Evolutionary conservation across 176 grass and related monocot genomes (phyloP).

Genomic region (Rhynchospora breviuscula): DNA sequence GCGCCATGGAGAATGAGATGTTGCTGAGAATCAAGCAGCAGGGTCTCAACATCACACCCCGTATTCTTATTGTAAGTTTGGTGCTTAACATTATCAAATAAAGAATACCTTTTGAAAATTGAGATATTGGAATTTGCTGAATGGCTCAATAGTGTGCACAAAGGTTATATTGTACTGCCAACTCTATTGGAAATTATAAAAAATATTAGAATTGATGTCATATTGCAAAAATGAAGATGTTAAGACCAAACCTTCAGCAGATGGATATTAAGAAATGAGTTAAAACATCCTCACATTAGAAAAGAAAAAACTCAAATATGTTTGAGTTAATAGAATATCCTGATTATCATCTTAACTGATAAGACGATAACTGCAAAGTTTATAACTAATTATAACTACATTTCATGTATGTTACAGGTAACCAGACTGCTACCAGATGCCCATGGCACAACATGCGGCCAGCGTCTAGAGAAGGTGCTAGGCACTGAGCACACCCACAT

Average conservation of each 20-base stretch:
- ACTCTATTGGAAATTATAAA: not conserved
- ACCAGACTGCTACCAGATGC: conserved; percentile 93
- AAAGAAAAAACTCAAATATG: not conserved
- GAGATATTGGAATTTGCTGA: not conserved
- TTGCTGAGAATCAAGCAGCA: conserved; percentile 90
- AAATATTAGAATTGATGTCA: not conserved
- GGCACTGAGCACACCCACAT: conserved; percentile 96
- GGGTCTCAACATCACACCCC: conserved; percentile 88
- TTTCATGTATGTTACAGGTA: conserved; percentile 37
- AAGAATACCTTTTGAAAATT: not conserved
- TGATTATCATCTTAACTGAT: not conserved
- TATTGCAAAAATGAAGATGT: no score
- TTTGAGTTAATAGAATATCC: not conserved
- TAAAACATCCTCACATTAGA: not conserved
- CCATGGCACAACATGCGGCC: conserved; percentile 86
- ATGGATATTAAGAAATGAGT: not conserved
- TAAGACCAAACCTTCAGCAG: not conserved
- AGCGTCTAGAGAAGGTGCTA: conserved; percentile 92
- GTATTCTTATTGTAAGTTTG: conserved; percentile 91
- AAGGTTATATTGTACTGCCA: not conserved
- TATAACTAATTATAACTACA: not conserved
- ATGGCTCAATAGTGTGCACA: not conserved
- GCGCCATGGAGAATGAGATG: conserved; percentile 98
- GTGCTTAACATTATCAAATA: not conserved
- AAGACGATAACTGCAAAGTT: not conserved